Evolutionary conservation across 192 early-diverging fungal species (phyloP).

Genomic region (Backusella mclennaniae): DNA sequence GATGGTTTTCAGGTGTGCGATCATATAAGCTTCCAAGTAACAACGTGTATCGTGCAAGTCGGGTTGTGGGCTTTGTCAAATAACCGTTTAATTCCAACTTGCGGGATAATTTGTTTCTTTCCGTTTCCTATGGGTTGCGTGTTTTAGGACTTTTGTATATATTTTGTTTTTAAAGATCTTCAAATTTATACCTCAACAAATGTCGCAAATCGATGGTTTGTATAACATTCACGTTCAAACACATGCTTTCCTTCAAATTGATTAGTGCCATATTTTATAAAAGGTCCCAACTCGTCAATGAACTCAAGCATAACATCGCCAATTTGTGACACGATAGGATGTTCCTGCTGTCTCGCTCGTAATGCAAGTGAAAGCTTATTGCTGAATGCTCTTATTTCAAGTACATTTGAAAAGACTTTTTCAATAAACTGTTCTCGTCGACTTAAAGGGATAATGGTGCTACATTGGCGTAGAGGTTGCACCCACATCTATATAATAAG

Average conservation of each 20-base stretch:
- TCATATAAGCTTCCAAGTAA: conserved; percentile 79
- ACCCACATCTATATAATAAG: conserved; percentile 54
- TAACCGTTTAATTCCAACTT: conserved; percentile 87
- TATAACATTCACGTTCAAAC: conserved; percentile 74
- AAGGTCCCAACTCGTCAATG: conserved; percentile 68
- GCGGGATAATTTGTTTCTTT: conserved; percentile 69
- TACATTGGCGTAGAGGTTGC: conserved; percentile 51
- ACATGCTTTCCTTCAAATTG: conserved; percentile 79
- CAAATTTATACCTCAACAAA: conserved; percentile 65
- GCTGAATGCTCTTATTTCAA: conserved; percentile 63
- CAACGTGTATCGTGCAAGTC: conserved; percentile 82
- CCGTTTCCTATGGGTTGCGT: conserved; percentile 51
- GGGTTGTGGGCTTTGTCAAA: conserved; percentile 80
- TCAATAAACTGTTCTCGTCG: conserved; percentile 73
- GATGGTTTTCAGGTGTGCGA: conserved; percentile 71
- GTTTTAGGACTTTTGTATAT: background rate
- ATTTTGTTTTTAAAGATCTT: background rate
- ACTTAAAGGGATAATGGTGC: conserved; percentile 64
- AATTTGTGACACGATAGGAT: conserved; percentile 73
- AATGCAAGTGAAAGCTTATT: conserved; percentile 57
- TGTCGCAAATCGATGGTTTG: conserved; percentile 60
- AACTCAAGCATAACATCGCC: conserved; percentile 83
- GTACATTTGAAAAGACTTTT: conserved; percentile 75
- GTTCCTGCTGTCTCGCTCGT: conserved; percentile 61
- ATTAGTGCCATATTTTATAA: conserved; percentile 82